A percentile compares a stretch with the other conserved stretches of the same genome.
phyloP scores from a whole-genome alignment of 208 protist genomes.

The Trypanosoma theileri region DNA sequence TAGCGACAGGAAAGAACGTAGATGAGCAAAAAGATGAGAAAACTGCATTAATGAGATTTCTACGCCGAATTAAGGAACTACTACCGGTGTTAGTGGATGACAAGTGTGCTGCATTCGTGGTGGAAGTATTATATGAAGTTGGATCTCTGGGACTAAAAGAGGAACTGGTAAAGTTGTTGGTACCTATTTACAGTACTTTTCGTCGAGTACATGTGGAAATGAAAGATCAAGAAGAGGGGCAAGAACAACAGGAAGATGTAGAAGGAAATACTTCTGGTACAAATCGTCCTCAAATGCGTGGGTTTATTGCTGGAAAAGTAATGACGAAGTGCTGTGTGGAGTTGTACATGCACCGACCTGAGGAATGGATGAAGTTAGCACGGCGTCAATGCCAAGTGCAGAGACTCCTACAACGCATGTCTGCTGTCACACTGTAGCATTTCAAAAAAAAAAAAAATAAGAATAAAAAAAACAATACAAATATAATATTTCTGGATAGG shows the following conservation, averaged over 20 bases:
- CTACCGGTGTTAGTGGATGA: conserved; percentile 48
- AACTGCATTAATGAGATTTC: conserved; percentile 39
- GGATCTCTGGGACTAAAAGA: conserved; percentile 73
- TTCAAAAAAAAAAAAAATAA: neutral
- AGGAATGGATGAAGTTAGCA: conserved; percentile 82
- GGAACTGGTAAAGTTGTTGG: conserved; percentile 61
- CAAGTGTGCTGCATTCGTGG: conserved; percentile 67
- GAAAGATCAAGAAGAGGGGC: conserved; percentile 4
- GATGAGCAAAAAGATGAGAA: conserved; percentile 15
- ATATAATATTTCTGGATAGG: neutral
- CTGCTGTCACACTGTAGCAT: conserved; percentile 10
- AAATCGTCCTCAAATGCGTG: conserved; percentile 32
- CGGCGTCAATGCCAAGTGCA: conserved; percentile 78
- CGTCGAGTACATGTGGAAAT: conserved; percentile 15
- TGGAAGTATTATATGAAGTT: conserved; percentile 81
- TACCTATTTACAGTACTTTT: conserved; percentile 55
- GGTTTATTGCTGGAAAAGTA: conserved; percentile 77
- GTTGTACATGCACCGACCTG: conserved; percentile 81
- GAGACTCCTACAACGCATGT: conserved; percentile 58
- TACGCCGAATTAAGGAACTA: conserved; percentile 54
- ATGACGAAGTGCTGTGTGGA: conserved; percentile 86
- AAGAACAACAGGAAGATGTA: conserved; percentile 4
- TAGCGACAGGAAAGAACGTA: conserved; percentile 6
- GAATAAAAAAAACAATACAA: neutral
- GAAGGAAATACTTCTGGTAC: conserved; percentile 5